Conservation (phyloP, 2,329 filamentous ascomycete genomes). For the Emericellopsis atlantica region DNA sequence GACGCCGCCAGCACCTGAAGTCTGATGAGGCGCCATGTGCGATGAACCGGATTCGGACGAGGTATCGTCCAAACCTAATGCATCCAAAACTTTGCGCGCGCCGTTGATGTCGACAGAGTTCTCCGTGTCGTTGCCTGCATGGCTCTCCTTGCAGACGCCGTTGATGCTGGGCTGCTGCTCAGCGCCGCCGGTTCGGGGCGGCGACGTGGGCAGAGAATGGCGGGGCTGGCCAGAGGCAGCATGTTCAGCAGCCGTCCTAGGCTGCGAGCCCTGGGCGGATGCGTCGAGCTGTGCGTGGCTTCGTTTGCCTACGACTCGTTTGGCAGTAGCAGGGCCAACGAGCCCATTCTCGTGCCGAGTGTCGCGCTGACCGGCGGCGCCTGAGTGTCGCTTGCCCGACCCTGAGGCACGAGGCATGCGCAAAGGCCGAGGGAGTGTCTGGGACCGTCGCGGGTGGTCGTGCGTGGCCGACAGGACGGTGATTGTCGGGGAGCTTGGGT, state of each 20-base stretch:
- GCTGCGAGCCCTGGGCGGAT: slow-evolving; percentile 13
- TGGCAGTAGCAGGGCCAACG: slow-evolving; percentile 43
- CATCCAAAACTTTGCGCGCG: slow-evolving; percentile 16
- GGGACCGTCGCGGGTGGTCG: too few species aligned
- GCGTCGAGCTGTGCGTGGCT: slow-evolving; percentile 30
- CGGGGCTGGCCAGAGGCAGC: slow-evolving; percentile 15
- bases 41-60: slow-evolving; percentile 39
- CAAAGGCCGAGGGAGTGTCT: slow-evolving; percentile 4
- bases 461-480: too few species aligned
- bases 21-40: slow-evolving; percentile 20
- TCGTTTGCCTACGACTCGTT: slow-evolving; percentile 27
- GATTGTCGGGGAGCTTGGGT: too few species aligned
- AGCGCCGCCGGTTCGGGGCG: slow-evolving; percentile 3
- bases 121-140: slow-evolving; percentile 16
- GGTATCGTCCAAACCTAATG: slow-evolving; percentile 27
- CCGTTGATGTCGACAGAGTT: slow-evolving; percentile 36
- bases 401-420: slow-evolving; percentile 50
- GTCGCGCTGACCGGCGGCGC: slow-evolving; percentile 53
- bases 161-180: slow-evolving; percentile 17
- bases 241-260: slow-evolving; percentile 17
- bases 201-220: slow-evolving; percentile 10
- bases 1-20: slow-evolving; percentile 11
- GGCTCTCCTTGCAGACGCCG: slow-evolving; percentile 20
- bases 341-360: slow-evolving; percentile 78
- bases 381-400: slow-evolving; percentile 49